Conservation (phyloP, 345 rosid genomes). For the Punica granatum region DNA sequence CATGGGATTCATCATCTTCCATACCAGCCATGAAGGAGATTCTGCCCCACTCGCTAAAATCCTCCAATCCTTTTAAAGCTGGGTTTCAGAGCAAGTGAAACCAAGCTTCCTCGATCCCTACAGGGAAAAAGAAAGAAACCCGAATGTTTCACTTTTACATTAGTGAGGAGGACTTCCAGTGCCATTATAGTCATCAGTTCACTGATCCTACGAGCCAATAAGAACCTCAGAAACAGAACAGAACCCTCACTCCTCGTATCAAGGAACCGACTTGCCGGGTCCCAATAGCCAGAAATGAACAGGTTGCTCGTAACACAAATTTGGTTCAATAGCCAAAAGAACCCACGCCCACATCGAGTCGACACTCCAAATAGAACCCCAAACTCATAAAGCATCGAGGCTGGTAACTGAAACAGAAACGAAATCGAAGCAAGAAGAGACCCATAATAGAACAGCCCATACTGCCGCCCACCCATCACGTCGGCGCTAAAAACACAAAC, state of each 20-base stretch:
- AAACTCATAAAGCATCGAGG: too few species aligned
- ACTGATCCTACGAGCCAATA: background rate
- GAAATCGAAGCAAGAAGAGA: background rate
- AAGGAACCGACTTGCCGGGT: background rate
- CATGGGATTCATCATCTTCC: constrained; percentile 38
- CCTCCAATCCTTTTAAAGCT: too few species aligned
- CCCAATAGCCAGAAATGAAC: background rate
- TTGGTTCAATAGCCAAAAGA: too few species aligned
- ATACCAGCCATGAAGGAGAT: background rate
- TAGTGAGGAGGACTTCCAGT: too few species aligned
- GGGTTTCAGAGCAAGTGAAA: background rate
- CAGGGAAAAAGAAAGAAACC: background rate
- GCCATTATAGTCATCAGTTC: background rate
- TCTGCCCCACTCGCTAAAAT: too few species aligned
- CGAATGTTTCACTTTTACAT: background rate
- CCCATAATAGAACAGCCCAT: too few species aligned
- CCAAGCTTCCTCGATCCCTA: background rate
- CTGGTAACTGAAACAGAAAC: background rate
- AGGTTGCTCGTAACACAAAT: too few species aligned
- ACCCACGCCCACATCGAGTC: too few species aligned
- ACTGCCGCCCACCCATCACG: background rate
- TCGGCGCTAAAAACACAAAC: background rate
- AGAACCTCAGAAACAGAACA: background rate
- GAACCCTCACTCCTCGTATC: background rate
- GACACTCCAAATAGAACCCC: too few species aligned